Conservation (phyloP, 2,329 filamentous ascomycete genomes). For the Penicillium thymicola region DNA sequence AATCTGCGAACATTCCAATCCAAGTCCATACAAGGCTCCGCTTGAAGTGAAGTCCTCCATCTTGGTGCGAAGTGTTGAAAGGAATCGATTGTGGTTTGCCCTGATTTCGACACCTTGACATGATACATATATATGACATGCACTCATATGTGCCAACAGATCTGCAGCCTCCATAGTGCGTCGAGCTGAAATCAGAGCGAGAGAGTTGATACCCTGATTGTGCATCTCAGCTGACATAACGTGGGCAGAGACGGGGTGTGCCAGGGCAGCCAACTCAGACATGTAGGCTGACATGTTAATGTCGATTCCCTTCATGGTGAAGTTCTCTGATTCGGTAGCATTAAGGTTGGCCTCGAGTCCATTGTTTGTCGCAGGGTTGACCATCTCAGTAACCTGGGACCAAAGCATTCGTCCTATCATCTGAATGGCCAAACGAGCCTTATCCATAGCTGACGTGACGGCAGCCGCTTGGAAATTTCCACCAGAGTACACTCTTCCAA, state of each 20-base stretch:
- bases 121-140: conserved; percentile 52
- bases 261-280: conserved; percentile 60
- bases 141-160: conserved; percentile 54
- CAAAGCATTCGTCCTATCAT: conserved; percentile 63
- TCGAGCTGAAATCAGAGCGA: conserved; percentile 59
- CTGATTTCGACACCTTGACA: conserved; percentile 60
- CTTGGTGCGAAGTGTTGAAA: not conserved
- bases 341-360: conserved; percentile 62
- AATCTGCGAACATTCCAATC: not conserved
- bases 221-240: conserved; percentile 65
- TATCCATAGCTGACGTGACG: conserved; percentile 65
- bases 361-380: conserved; percentile 59
- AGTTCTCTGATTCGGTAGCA: conserved; percentile 56
- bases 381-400: conserved; percentile 60
- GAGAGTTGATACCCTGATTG: conserved; percentile 65
- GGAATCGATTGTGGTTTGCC: conserved; percentile 24
- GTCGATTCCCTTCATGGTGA: conserved; percentile 63
- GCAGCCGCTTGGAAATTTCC: conserved; percentile 66
- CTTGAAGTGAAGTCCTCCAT: conserved; percentile 6
- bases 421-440: conserved; percentile 51
- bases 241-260: conserved; percentile 60
- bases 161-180: conserved; percentile 57
- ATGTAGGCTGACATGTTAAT: conserved; percentile 63
- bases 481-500: conserved; percentile 54
- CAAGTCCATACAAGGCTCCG: conserved; percentile 9